phyloP scores from a whole-genome alignment of 1,284 basidiomycete species.

The Cutaneotrichosporon cutaneum region DNA sequence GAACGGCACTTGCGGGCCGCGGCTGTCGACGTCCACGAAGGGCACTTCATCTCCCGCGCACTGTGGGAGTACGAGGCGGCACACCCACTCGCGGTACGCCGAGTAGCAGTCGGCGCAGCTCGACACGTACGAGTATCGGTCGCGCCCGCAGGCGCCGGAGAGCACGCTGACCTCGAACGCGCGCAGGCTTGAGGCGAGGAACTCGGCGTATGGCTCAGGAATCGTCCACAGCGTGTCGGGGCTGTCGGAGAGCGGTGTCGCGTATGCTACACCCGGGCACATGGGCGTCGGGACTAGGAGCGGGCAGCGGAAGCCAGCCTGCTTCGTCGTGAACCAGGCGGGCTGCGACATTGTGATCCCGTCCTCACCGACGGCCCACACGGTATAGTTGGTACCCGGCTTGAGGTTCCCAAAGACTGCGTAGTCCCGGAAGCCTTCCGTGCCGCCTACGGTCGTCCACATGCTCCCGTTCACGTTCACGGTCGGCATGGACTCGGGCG shows the following conservation, averaged over 20 bases:
- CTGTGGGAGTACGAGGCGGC: slow-evolving; percentile 67
- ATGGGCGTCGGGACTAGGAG: slow-evolving; percentile 68
- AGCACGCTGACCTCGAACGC: slow-evolving; percentile 72
- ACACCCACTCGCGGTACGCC: slow-evolving; percentile 77
- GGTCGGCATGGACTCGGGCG: background rate
- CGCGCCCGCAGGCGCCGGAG: slow-evolving; percentile 70
- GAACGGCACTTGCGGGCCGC: slow-evolving; percentile 34
- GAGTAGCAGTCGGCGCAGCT: slow-evolving; percentile 72
- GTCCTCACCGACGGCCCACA: slow-evolving; percentile 36
- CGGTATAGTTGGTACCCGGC: slow-evolving; percentile 46
- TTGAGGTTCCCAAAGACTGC: slow-evolving; percentile 35
- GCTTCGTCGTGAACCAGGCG: slow-evolving; percentile 48
- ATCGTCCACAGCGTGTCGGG: slow-evolving; percentile 54
- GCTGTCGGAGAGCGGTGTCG: slow-evolving; percentile 61
- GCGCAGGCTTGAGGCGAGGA: slow-evolving; percentile 62
- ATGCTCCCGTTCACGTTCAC: background rate
- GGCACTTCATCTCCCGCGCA: slow-evolving; percentile 57
- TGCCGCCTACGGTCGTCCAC: slow-evolving; percentile 34
- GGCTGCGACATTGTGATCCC: slow-evolving; percentile 36
- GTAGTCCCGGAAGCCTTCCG: slow-evolving; percentile 39
- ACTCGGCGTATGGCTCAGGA: slow-evolving; percentile 57
- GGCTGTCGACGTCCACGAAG: slow-evolving; percentile 34
- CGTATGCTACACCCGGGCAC: slow-evolving; percentile 70
- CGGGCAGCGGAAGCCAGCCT: slow-evolving; percentile 62
- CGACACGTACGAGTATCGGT: slow-evolving; percentile 73